Evolutionary conservation across 148 eudicot genomes (phyloP).

Genomic region (Silene conica): DNA sequence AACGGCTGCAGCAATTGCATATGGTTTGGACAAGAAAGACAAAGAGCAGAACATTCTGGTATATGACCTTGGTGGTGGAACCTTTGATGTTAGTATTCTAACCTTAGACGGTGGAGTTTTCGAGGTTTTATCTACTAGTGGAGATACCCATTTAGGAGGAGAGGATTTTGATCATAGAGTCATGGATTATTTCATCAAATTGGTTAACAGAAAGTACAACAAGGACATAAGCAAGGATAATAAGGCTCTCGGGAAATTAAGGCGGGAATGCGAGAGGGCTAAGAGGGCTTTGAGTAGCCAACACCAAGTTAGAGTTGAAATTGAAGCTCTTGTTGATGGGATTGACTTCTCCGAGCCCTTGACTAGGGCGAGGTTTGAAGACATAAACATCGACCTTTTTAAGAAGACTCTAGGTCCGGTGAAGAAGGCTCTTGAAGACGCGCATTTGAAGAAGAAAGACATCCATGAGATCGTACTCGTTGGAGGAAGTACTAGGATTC

Average conservation of each 20-base stretch:
- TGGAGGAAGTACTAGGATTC: constrained; percentile 55
- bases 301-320: constrained; percentile 46
- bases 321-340: constrained; percentile 39
- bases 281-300: constrained; percentile 50
- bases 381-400: constrained; percentile 46
- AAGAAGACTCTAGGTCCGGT: constrained; percentile 50
- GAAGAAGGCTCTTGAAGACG: constrained; percentile 44
- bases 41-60: constrained; percentile 43
- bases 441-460: constrained; percentile 39
- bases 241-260: constrained; percentile 42
- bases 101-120: constrained; percentile 45
- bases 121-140: constrained; percentile 51
- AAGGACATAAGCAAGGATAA: constrained; percentile 50
- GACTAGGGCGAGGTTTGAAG: constrained; percentile 49
- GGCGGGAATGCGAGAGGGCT: constrained; percentile 47
- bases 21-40: constrained; percentile 42
- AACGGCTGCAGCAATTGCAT: constrained; percentile 48
- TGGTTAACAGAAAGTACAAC: constrained; percentile 41
- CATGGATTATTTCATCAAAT: constrained; percentile 51
- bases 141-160: constrained; percentile 55
- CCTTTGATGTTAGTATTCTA: constrained; percentile 44
- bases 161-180: constrained; percentile 50
- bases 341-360: constrained; percentile 46
- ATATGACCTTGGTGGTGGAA: constrained; percentile 54
- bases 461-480: constrained; percentile 47